Percentiles rank a stretch among this genome's conserved stretches.
These are phyloP conservation scores for Citrus sp. DNA, from an alignment of 345 rosid genomes.

Conservation along the genomic window DNA sequence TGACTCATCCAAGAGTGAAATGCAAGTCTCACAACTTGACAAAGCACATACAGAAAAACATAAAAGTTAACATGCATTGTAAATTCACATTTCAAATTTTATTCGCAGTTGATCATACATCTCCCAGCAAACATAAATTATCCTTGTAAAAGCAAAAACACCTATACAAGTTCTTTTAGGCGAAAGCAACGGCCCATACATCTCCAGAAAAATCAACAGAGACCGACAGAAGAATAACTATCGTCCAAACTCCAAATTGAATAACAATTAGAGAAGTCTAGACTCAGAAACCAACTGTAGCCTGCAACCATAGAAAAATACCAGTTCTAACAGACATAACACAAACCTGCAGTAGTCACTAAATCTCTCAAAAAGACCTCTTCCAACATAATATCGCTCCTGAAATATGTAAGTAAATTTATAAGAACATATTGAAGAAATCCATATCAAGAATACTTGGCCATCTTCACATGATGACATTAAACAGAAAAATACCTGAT, in stretches of 20 bases:
- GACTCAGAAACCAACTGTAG: neutral
- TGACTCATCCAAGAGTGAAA: neutral
- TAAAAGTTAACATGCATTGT: neutral
- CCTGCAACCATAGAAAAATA: neutral
- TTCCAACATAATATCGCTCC: conserved; percentile 97
- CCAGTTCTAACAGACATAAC: neutral
- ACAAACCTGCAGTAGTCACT: conserved; percentile 87
- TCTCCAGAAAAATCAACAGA: neutral
- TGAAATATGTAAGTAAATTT: conserved; percentile 33
- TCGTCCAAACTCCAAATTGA: neutral
- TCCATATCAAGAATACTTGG: conserved; percentile 10
- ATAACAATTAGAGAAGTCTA: neutral
- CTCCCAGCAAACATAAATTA: neutral
- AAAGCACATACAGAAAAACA: neutral
- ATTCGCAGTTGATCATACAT: neutral
- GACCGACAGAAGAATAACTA: neutral
- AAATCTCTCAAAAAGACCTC: conserved; percentile 86
- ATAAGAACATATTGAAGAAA: conserved; percentile 10
- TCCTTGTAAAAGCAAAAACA: neutral
- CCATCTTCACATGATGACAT: conserved; percentile 9
- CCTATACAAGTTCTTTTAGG: neutral
- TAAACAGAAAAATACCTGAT: conserved; percentile 57
- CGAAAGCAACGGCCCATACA: neutral
- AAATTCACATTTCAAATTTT: neutral
- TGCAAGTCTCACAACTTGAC: neutral